Conservation (phyloP, 148 eudicot genomes). For the Rhododendron williamsianum region DNA sequence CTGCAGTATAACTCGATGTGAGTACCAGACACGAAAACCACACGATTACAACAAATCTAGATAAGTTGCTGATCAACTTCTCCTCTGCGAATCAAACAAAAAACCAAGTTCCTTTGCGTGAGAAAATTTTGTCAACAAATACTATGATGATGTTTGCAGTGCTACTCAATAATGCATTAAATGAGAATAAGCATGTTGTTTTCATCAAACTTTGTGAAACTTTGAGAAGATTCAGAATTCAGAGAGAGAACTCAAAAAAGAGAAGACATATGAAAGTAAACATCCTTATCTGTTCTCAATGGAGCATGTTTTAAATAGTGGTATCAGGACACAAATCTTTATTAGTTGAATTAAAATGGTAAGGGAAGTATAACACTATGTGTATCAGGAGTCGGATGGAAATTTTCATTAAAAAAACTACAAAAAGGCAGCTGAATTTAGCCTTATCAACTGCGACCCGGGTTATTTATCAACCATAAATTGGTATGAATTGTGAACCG, state of each 20-base stretch:
- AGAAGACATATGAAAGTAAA: background rate
- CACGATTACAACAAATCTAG: slow-evolving; percentile 56
- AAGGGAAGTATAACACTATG: background rate
- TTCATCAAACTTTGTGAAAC: background rate
- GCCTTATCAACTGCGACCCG: background rate
- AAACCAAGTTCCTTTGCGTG: background rate
- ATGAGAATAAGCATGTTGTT: background rate
- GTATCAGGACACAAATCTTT: background rate
- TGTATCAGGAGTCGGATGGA: background rate
- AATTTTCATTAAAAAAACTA: too few relatives aligned
- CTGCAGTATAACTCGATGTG: slow-evolving; percentile 58
- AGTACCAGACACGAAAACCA: slow-evolving; percentile 60
- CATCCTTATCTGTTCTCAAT: background rate
- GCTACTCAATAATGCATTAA: background rate
- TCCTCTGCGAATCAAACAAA: slow-evolving; percentile 29
- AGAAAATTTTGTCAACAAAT: background rate
- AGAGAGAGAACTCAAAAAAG: background rate
- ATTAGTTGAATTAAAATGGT: background rate
- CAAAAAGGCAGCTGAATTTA: background rate
- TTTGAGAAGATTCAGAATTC: background rate
- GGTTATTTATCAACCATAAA: background rate
- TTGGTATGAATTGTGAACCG: background rate
- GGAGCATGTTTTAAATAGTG: background rate
- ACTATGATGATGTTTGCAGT: background rate
- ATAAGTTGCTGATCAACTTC: slow-evolving; percentile 43